These are phyloP conservation scores for Thelephora terrestris DNA, from an alignment of 1,284 basidiomycete species.

Conservation along the genomic window DNA sequence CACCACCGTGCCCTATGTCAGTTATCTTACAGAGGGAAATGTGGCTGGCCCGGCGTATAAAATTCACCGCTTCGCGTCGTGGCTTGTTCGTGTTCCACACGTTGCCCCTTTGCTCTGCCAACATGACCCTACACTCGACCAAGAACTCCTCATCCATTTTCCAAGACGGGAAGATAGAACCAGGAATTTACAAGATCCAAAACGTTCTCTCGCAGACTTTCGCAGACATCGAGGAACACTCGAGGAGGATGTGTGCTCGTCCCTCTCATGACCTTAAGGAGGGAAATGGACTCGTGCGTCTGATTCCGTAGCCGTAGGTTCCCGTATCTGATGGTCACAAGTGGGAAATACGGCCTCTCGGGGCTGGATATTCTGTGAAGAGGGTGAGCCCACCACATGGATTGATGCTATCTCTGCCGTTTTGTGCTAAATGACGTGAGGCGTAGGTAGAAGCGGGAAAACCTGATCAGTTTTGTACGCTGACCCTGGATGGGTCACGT, in stretches of 20 bases:
- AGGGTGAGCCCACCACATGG: too few relatives aligned
- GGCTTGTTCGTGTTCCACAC: too few relatives aligned
- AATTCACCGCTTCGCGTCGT: too few relatives aligned
- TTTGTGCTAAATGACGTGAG: too few relatives aligned
- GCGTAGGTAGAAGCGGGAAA: not conserved
- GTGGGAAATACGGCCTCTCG: slow-evolving; percentile 11
- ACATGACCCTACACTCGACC: too few relatives aligned
- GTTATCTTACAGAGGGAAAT: too few relatives aligned
- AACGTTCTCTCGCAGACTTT: slow-evolving; percentile 4
- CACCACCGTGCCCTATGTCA: too few relatives aligned
- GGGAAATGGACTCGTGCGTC: slow-evolving; percentile 1
- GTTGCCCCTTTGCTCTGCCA: too few relatives aligned
- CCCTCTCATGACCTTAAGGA: slow-evolving; percentile 2
- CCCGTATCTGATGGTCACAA: not conserved
- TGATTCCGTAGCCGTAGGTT: not conserved
- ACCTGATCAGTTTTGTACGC: slow-evolving; percentile 6
- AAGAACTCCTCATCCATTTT: too few relatives aligned
- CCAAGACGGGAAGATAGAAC: not conserved
- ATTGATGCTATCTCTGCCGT: too few relatives aligned
- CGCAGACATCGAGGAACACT: slow-evolving; percentile 1
- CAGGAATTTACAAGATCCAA: slow-evolving; percentile 7
- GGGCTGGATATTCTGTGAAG: not conserved
- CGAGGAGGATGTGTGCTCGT: slow-evolving; percentile 4
- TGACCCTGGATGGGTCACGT: not conserved
- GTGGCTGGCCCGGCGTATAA: too few relatives aligned